Conservation (phyloP, 495 filamentous ascomycete genomes). For the Annulohypoxylon maeteangense region DNA sequence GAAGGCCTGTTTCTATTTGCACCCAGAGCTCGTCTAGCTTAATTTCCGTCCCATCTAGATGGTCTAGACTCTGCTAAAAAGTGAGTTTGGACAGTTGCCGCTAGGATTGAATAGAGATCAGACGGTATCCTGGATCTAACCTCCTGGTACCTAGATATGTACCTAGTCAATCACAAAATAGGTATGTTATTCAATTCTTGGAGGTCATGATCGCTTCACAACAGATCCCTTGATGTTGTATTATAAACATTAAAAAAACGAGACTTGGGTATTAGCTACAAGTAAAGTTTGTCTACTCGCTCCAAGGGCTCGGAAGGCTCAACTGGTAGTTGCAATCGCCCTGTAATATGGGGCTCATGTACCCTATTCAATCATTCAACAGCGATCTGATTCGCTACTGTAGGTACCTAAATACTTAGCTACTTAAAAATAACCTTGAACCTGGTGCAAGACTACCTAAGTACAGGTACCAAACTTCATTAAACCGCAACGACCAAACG, state of each 20-base stretch:
- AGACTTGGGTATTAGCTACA: not conserved
- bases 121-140: slow-evolving; percentile 5
- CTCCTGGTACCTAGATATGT: not conserved
- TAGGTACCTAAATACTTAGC: slow-evolving; percentile 4
- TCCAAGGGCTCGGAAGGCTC: not conserved
- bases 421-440: slow-evolving; percentile 1
- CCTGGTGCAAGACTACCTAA: not conserved
- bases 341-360: slow-evolving; percentile 19
- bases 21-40: slow-evolving; percentile 2
- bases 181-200: not conserved
- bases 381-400: slow-evolving; percentile 31
- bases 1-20: slow-evolving; percentile 1
- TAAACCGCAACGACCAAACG: slow-evolving; percentile 13
- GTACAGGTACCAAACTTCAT: slow-evolving; percentile 20
- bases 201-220: not conserved
- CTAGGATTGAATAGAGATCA: not conserved
- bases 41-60: slow-evolving; percentile 22
- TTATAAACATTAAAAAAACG: too few species aligned
- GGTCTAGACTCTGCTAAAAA: slow-evolving; percentile 30
- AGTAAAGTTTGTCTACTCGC: not conserved
- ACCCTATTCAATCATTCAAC: slow-evolving; percentile 24
- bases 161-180: not conserved
- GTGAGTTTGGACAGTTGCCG: not conserved
- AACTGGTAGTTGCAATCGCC: not conserved
- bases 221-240: too few species aligned